Percentiles rank a stretch among this genome's conserved stretches.
phyloP scores from a whole-genome alignment of 768 basidiomycete species.

The Lactarius sanguifluus region DNA sequence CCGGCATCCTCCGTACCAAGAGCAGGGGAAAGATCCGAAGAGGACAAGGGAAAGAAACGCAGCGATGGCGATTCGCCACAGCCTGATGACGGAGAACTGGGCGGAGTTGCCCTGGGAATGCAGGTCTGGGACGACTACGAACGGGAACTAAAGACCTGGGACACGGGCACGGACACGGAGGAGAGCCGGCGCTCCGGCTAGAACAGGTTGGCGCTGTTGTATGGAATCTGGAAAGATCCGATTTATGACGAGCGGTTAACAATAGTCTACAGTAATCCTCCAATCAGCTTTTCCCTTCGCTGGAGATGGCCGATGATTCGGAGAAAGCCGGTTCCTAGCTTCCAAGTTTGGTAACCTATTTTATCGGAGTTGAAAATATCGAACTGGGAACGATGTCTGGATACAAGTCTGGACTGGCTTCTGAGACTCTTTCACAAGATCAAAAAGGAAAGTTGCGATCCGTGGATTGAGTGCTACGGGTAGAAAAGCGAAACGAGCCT shows the following conservation, averaged over 20 bases:
- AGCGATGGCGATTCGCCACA: constrained; percentile 37
- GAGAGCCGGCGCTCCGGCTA: not conserved
- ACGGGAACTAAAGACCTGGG: constrained; percentile 64
- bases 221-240: not conserved
- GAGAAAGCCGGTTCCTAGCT: not conserved
- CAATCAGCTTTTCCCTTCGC: not conserved
- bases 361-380: not conserved
- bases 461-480: not conserved
- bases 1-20: constrained; percentile 29
- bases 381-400: constrained; percentile 2
- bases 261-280: not conserved
- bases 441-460: not conserved
- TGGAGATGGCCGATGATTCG: not conserved
- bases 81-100: constrained; percentile 66
- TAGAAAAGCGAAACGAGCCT: not conserved
- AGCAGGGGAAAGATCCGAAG: constrained; percentile 30
- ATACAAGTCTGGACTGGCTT: not conserved
- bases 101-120: constrained; percentile 66
- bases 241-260: not conserved
- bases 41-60: constrained; percentile 30
- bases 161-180: constrained; percentile 31
- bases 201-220: not conserved
- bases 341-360: not conserved
- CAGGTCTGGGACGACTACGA: constrained; percentile 80
- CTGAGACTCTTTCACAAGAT: not conserved